Percentiles rank a stretch among this genome's conserved stretches.
phyloP scores from a whole-genome alignment of 2,329 filamentous ascomycete genomes.

The Decorospora gaudefroyi region DNA sequence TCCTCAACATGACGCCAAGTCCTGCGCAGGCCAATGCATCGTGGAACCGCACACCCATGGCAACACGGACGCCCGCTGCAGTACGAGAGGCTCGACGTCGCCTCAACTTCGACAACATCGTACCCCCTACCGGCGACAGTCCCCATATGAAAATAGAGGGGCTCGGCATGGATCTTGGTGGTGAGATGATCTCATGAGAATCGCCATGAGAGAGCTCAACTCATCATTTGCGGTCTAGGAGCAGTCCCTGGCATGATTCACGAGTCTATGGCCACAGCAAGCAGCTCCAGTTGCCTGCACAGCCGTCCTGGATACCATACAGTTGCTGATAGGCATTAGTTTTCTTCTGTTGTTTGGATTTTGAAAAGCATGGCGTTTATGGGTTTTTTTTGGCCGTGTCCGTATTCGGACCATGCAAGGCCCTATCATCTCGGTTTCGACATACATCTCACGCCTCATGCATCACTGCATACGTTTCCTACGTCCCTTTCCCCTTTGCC shows the following conservation, averaged over 20 bases:
- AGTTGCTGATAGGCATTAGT: conserved; percentile 1
- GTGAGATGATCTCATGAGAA: conserved; percentile 61
- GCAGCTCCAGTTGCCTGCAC: conserved; percentile 10
- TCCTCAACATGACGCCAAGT: conserved; percentile 95
- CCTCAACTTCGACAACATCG: conserved; percentile 80
- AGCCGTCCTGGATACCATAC: conserved; percentile 8
- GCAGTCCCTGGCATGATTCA: conserved; percentile 28
- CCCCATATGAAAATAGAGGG: conserved; percentile 56
- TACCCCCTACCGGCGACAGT: conserved; percentile 58
- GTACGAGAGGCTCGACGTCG: conserved; percentile 71
- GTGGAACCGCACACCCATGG: conserved; percentile 67
- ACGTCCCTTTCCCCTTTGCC: conserved; percentile 3
- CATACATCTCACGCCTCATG: conserved; percentile 10
- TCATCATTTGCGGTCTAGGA: too few relatives aligned
- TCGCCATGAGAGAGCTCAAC: conserved; percentile 15
- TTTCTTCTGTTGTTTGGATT: conserved; percentile 14
- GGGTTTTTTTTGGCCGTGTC: conserved; percentile 3
- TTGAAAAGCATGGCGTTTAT: conserved; percentile 33
- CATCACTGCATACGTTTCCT: conserved; percentile 12
- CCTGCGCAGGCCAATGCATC: conserved; percentile 75
- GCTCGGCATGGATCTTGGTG: conserved; percentile 68
- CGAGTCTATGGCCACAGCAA: conserved; percentile 26
- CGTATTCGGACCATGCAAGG: conserved; percentile 6
- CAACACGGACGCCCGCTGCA: conserved; percentile 70
- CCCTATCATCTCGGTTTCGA: conserved; percentile 4